Evolutionary conservation across 768 basidiomycete species (phyloP), one percentile per base, ranked within the genome.

Genomic region (Coprinopsis cinerea): DNA sequence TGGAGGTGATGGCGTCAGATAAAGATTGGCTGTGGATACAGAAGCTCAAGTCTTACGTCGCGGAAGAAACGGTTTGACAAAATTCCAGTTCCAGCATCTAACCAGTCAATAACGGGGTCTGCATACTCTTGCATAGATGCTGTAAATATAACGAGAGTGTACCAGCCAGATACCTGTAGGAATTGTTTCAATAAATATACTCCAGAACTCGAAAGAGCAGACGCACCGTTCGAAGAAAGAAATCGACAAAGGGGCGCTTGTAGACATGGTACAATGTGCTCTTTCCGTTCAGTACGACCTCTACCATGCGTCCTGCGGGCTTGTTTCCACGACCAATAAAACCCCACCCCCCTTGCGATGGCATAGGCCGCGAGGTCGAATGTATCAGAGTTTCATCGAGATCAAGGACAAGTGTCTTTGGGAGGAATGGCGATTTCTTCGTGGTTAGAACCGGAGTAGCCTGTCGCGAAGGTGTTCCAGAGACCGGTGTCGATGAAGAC

Each of bases 71-170:
- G 82, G 54, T 88, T 86, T 1, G 76, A 81, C 28, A 99, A 79
- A 51, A 98, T 89, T 15, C 93, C 94, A 39, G 92, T 80, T 2
- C 93, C 92, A 48, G 86, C 92, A 63, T 99, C 96, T 47, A 99
- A 72, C 96, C 96, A 99, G 68, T 99, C 96, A 57, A 99, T 99
- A 24, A 99, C 94, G 0, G 96, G 96, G 72, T 99, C 96, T 53
- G 96, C 96, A 65, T 99, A 99, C 68, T 99, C 96, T 61, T 93
- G 88, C 90, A 99, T 92, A 7, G 95, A 97, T 5, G 96, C 96
- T 26, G 96, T 99, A 69, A 95, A 99, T 55, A 99, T 92, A 47
- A 99, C 93, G 52, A 99, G 79, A 1, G 94, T 98, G 69, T 99
- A 99, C 96, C 96, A 99, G 22, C 85, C 77, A 25, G 96, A 94